phyloP scores from a whole-genome alignment of 2,329 filamentous ascomycete genomes.

The Ophiognomonia clavigignenti-juglandacearum region DNA sequence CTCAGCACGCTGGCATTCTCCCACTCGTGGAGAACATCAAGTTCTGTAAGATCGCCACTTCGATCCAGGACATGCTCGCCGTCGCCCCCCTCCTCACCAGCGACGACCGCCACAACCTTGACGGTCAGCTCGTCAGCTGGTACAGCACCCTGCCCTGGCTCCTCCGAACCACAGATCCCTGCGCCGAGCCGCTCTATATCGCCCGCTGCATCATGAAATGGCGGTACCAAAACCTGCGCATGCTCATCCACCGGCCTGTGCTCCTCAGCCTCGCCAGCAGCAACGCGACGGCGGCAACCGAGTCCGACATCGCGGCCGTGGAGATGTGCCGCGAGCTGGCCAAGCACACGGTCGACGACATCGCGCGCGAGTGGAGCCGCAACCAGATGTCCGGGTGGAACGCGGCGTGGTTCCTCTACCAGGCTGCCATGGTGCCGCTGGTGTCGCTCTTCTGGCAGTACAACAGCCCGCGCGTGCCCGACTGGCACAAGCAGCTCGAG shows the following conservation, averaged over 20 bases:
- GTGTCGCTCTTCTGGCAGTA: constrained; percentile 69
- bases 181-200: constrained; percentile 65
- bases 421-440: constrained; percentile 74
- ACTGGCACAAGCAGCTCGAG: constrained; percentile 55
- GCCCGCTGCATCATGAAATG: constrained; percentile 74
- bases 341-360: constrained; percentile 66
- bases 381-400: constrained; percentile 79
- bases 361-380: constrained; percentile 62
- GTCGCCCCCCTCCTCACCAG: constrained; percentile 62
- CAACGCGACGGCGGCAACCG: constrained; percentile 42
- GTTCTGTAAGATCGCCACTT: constrained; percentile 74
- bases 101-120: constrained; percentile 61
- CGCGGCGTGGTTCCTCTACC: constrained; percentile 76
- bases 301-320: constrained; percentile 64
- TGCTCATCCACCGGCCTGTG: constrained; percentile 69
- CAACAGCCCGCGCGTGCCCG: constrained; percentile 40
- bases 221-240: constrained; percentile 74
- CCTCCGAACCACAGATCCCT: constrained; percentile 59
- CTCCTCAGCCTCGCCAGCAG: constrained; percentile 61
- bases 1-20: constrained; percentile 60
- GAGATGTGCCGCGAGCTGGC: constrained; percentile 66
- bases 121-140: constrained; percentile 67
- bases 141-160: constrained; percentile 65
- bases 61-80: constrained; percentile 71
- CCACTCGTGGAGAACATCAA: constrained; percentile 72